phyloP scores from a whole-genome alignment of 768 basidiomycete species.

The Auricularia heimuer region DNA sequence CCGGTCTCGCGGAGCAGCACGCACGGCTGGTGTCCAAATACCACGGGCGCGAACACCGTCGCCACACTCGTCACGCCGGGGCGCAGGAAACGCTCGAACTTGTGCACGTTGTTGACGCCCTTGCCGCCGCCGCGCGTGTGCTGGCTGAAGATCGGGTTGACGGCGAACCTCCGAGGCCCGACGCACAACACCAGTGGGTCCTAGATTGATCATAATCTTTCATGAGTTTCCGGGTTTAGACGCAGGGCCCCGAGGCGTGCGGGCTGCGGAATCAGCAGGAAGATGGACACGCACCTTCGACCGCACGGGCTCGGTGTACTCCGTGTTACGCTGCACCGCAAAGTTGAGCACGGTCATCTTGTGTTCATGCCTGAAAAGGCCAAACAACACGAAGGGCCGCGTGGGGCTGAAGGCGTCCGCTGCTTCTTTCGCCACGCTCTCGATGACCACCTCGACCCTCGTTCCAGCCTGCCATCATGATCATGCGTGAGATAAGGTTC shows the following conservation, averaged over 20 bases:
- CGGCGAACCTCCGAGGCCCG: slow-evolving; percentile 74
- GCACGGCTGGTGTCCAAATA: slow-evolving; percentile 79
- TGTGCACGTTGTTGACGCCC: slow-evolving; percentile 94
- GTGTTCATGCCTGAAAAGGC: slow-evolving; percentile 89
- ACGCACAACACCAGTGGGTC: slow-evolving; percentile 84
- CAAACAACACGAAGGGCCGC: slow-evolving; percentile 59
- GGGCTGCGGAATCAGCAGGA: no score
- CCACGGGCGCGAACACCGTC: slow-evolving; percentile 80
- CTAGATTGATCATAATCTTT: slow-evolving; percentile 24
- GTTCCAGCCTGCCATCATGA: slow-evolving; percentile 52
- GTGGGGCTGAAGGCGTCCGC: slow-evolving; percentile 20
- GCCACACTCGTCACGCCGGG: slow-evolving; percentile 76
- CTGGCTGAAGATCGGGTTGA: slow-evolving; percentile 88
- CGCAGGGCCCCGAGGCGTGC: no score
- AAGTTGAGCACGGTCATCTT: slow-evolving; percentile 91
- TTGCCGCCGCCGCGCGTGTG: slow-evolving; percentile 84
- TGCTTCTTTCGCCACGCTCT: slow-evolving; percentile 62
- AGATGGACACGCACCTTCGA: slow-evolving; percentile 57
- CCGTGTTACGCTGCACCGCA: slow-evolving; percentile 88
- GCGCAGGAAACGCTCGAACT: slow-evolving; percentile 83
- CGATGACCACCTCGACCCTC: slow-evolving; percentile 68
- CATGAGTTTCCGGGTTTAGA: no score
- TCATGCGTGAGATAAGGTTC: not conserved
- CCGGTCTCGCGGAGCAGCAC: slow-evolving; percentile 62
- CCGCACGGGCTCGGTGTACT: slow-evolving; percentile 77